Conservation (phyloP, 805 yeast genomes). For the Wickerhamomyces rabaulensis region DNA sequence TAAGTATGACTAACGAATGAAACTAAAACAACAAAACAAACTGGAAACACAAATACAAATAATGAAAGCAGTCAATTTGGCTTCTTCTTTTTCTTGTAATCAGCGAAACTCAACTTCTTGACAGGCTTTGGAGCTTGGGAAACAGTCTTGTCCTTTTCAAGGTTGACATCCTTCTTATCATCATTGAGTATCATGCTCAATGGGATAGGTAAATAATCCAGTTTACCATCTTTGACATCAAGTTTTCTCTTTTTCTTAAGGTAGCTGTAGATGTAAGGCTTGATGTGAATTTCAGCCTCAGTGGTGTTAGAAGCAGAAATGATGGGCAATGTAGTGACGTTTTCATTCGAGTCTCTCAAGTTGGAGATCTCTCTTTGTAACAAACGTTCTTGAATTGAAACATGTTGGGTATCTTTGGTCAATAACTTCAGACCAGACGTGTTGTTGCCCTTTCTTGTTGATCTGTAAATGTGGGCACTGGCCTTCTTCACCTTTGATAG, state of each 20-base stretch:
- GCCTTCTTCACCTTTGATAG: constrained; percentile 58
- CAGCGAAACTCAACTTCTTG: constrained; percentile 70
- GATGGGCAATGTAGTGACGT: constrained; percentile 5
- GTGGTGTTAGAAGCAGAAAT: constrained; percentile 4
- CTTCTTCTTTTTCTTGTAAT: constrained; percentile 55
- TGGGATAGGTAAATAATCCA: constrained; percentile 24
- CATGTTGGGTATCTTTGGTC: constrained; percentile 28
- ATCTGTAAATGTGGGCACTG: constrained; percentile 52
- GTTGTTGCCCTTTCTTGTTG: constrained; percentile 32
- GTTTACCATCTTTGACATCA: constrained; percentile 8
- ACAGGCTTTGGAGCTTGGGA: constrained; percentile 22
- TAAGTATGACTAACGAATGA: not conserved
- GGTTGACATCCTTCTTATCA: not conserved
- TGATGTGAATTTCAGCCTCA: constrained; percentile 14
- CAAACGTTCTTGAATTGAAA: constrained; percentile 29
- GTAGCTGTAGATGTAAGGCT: constrained; percentile 18
- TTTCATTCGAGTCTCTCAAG: constrained; percentile 11
- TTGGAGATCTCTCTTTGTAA: constrained; percentile 19
- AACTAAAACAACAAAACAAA: no score
- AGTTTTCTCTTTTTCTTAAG: constrained; percentile 9
- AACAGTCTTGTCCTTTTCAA: not conserved
- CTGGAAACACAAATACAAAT: not conserved
- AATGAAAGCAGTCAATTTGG: constrained; percentile 6
- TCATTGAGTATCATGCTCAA: constrained; percentile 14
- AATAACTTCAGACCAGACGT: constrained; percentile 22